Evolutionary conservation across 352 stramenopile species (phyloP).

Genomic region (Aphanomyces astaci): DNA sequence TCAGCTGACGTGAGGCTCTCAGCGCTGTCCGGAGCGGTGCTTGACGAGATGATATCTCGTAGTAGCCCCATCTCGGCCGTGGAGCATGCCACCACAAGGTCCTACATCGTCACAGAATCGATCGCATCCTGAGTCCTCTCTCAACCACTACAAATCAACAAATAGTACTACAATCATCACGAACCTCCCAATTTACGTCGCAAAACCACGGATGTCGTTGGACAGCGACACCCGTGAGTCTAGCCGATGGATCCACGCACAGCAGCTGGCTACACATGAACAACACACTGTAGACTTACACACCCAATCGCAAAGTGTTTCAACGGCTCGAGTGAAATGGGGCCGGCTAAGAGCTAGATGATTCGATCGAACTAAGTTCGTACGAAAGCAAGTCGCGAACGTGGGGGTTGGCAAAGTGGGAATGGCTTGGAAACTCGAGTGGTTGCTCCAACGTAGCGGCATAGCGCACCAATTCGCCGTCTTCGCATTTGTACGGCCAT

Average conservation of each 20-base stretch:
- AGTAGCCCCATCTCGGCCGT: background rate
- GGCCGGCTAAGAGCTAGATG: no score
- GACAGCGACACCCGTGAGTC: constrained; percentile 39
- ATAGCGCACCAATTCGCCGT: background rate
- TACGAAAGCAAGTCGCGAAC: constrained; percentile 35
- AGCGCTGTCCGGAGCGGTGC: constrained; percentile 7
- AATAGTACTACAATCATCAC: no score
- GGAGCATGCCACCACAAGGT: background rate
- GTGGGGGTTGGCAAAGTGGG: constrained; percentile 5
- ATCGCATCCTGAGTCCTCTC: no score
- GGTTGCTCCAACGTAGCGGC: background rate
- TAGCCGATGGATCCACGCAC: constrained; percentile 31
- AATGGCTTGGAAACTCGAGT: background rate
- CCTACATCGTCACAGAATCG: background rate
- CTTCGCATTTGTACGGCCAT: constrained; percentile 55
- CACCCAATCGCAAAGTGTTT: no score
- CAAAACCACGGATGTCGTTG: constrained; percentile 58
- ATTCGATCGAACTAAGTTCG: background rate
- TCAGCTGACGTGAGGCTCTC: constrained; percentile 21
- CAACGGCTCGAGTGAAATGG: no score
- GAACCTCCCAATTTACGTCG: constrained; percentile 41
- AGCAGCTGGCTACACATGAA: constrained; percentile 29
- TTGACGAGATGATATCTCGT: background rate
- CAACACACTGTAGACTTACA: no score
- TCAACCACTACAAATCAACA: no score